Conservation (phyloP, 108 stramenopile genomes). For the Stephanodiscus minutulus region DNA sequence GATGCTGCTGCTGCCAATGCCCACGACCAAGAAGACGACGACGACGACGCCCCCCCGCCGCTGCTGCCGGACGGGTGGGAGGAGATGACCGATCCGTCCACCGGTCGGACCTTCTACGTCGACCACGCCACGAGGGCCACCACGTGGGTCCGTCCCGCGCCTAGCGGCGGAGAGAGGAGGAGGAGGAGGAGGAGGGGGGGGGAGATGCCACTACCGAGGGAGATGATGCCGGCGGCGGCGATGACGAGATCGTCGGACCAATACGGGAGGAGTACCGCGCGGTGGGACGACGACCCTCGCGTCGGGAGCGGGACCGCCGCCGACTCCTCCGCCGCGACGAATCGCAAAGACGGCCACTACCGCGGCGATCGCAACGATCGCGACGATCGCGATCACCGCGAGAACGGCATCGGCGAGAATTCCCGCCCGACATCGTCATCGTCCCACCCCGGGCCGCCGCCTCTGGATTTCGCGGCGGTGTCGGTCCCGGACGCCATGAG, state of each 20-base stretch:
- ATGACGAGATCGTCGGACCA: conserved; percentile 18
- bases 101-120: conserved; percentile 85
- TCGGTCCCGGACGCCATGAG: conserved; percentile 72
- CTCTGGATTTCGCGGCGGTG: conserved; percentile 61
- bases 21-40: conserved; percentile 21
- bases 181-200: not conserved
- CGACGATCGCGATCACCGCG: not conserved
- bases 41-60: not conserved
- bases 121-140: conserved; percentile 84
- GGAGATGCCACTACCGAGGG: not conserved
- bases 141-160: conserved; percentile 55
- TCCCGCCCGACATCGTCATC: too few species aligned
- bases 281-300: too few species aligned
- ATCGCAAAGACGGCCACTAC: not conserved
- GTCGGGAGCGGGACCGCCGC: conserved; percentile 20
- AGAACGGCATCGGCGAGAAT: too few species aligned
- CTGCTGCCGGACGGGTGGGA: conserved; percentile 86
- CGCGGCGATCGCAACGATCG: not conserved
- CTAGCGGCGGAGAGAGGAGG: not conserved
- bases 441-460: conserved; percentile 50
- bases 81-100: conserved; percentile 69
- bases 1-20: conserved; percentile 17
- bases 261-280: too few species aligned
- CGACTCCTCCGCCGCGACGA: conserved; percentile 17
- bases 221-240: not conserved